Base-by-base conservation (phyloP, 1,284 basidiomycete genomes). In the Ceratobasidium sp. region DNA sequence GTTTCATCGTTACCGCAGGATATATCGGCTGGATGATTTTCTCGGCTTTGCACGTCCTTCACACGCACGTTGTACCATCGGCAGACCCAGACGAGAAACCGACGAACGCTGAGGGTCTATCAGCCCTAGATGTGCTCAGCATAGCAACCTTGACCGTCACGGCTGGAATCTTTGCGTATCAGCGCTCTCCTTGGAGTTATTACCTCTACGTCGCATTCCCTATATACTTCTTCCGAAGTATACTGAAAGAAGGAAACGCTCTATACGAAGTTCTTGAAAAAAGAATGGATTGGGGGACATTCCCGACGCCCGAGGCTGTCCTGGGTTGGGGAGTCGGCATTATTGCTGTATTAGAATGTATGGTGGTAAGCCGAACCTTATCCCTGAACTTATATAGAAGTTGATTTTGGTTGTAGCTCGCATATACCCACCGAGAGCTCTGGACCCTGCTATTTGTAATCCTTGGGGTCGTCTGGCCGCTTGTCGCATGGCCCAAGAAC, bases 191-290 rank as follows among this genome's bases (percentile, higher is more conserved):
- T 0, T 88, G 86, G 87, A 90, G 90, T 3, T 94, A 95, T 81
- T 96, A 92, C 81, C 79, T 94, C 56, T 97, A 97, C 82, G 86
- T 91, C 45, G 83, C 87, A 1, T 95, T 95, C 78, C 92, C 94
- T 0, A 87, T 89, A 58, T 93, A 90, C 82, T 94, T 96, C 82
- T 95, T 42, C 13, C 82, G 83, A 37, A 74, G 69, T 28, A 63
- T 73, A 3, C 39, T 73, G 6, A 60, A 47, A 28, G 69, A 73
- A 28, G 69, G 69, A 11, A 49, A 54, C 15, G 75, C 80, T 23
- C 49, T 80, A 3, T 56, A 69, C 28, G 79, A 80, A 49, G 49
- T 54, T 1, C 61, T 77, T 2, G 67, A 63, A 20, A 33, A 42
- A 28, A 31, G 51, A 35, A 61, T 63, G 76, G 76, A 64, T 28